Conservation (phyloP, 2,329 filamentous ascomycete species). For the Colletotrichum euphorbiae region DNA sequence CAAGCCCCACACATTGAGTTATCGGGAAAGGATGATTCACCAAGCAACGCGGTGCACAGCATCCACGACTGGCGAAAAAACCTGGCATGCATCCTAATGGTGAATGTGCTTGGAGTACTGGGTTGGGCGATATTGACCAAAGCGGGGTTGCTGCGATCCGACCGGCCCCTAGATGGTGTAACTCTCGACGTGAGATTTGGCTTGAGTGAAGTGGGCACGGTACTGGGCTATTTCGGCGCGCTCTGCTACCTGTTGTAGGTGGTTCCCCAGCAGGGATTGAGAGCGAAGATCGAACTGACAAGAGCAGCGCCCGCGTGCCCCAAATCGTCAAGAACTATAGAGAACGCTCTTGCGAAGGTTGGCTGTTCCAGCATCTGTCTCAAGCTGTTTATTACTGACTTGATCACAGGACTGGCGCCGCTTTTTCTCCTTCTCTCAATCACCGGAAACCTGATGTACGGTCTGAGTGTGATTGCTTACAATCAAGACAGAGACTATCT, state of each 20-base stretch:
- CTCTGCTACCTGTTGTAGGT: conserved; percentile 31
- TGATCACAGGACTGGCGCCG: not conserved
- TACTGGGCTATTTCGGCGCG: conserved; percentile 19
- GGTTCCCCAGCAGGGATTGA: too few species aligned
- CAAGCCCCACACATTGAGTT: not conserved
- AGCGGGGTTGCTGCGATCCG: not conserved
- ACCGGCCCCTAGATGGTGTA: not conserved
- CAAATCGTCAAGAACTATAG: conserved; percentile 31
- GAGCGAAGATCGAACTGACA: not conserved
- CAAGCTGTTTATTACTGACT: not conserved
- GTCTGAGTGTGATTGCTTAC: conserved; percentile 29
- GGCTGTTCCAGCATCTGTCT: not conserved
- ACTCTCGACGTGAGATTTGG: not conserved
- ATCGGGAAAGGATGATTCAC: accelerated
- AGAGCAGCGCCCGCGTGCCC: conserved; percentile 14
- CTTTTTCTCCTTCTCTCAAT: conserved; percentile 24
- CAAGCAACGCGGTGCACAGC: not conserved
- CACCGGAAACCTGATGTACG: conserved; percentile 24
- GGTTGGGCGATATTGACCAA: conserved; percentile 17
- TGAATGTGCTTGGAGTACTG: not conserved
- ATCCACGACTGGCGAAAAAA: conserved; percentile 23
- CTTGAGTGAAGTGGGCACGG: conserved; percentile 1
- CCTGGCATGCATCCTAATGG: not conserved
- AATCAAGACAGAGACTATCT: conserved; percentile 24
- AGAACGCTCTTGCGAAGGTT: conserved; percentile 24